Percentiles rank a stretch among this genome's conserved stretches.
phyloP scores from a whole-genome alignment of 331 rosid genomes.

The Malus hybrid region DNA sequence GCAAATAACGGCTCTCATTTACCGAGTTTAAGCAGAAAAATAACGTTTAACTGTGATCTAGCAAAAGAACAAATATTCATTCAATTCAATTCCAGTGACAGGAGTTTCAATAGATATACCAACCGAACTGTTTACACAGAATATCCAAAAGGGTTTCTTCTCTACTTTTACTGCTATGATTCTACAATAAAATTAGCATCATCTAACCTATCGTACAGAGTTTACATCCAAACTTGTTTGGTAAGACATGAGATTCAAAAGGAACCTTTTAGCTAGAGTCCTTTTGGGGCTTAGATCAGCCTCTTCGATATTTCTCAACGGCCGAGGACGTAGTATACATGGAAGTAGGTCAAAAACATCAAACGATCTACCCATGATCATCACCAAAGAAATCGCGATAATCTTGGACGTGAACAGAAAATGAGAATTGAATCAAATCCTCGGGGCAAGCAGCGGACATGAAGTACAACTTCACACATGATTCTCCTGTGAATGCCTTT shows the following conservation, averaged over 20 bases:
- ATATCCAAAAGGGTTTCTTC: neutral
- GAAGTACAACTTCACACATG: conserved; percentile 30
- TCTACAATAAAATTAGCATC: conserved; percentile 1
- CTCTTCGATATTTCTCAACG: neutral
- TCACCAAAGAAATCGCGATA: neutral
- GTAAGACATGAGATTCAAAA: neutral
- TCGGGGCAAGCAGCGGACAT: neutral
- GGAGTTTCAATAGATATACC: neutral
- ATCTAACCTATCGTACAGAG: neutral
- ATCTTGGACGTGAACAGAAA: neutral
- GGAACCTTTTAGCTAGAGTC: neutral
- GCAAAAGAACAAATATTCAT: too few relatives aligned
- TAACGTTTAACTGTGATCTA: too few relatives aligned
- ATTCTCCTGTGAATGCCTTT: conserved; percentile 55
- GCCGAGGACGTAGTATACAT: neutral
- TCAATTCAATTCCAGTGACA: too few relatives aligned
- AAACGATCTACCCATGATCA: neutral
- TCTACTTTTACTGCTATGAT: neutral
- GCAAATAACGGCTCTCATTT: too few relatives aligned
- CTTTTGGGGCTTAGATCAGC: neutral
- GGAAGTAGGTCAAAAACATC: neutral
- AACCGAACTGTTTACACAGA: neutral
- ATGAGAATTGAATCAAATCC: neutral
- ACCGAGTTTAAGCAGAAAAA: too few relatives aligned
- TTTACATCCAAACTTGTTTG: neutral